phyloP scores from a whole-genome alignment of 2,329 filamentous ascomycete species.

The Pseudofabraea citricarpa region DNA sequence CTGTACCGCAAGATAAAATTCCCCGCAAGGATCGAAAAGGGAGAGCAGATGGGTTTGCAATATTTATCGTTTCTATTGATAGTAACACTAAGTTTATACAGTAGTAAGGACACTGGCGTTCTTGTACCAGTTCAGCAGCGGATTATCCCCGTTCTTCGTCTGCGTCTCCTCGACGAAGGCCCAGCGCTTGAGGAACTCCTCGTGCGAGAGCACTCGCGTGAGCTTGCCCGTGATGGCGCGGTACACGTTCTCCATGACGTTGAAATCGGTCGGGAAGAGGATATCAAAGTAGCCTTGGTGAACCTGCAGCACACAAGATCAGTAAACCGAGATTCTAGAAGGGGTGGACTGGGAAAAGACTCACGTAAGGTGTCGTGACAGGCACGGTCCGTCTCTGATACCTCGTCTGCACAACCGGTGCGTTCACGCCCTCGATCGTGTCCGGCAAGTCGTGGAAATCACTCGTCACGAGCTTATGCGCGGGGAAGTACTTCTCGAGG shows the following conservation, averaged over 20 bases:
- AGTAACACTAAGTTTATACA: conserved; percentile 59
- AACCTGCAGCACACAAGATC: too few species aligned
- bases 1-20: too few species aligned
- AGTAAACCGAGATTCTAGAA: too few species aligned
- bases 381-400: conserved; percentile 84
- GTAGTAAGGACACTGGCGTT: conserved; percentile 93
- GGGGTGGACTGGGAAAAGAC: too few species aligned
- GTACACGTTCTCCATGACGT: conserved; percentile 86
- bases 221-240: conserved; percentile 88
- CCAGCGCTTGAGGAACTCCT: conserved; percentile 87
- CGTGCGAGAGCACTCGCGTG: conserved; percentile 78
- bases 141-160: conserved; percentile 89
- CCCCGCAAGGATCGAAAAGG: too few species aligned
- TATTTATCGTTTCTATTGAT: too few species aligned
- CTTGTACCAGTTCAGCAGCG: conserved; percentile 86
- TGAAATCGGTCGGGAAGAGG: conserved; percentile 94
- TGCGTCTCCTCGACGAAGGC: conserved; percentile 85
- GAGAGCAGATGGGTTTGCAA: too few species aligned
- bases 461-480: conserved; percentile 80
- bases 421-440: conserved; percentile 78
- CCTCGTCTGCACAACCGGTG: conserved; percentile 92
- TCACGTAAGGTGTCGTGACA: conserved; percentile 83
- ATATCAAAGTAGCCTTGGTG: conserved; percentile 99
- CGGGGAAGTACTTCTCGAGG: conserved; percentile 81
- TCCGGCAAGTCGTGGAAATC: conserved; percentile 89